Evolutionary conservation across 805 yeast species (phyloP).

Genomic region (Ogataea trehalophila): DNA sequence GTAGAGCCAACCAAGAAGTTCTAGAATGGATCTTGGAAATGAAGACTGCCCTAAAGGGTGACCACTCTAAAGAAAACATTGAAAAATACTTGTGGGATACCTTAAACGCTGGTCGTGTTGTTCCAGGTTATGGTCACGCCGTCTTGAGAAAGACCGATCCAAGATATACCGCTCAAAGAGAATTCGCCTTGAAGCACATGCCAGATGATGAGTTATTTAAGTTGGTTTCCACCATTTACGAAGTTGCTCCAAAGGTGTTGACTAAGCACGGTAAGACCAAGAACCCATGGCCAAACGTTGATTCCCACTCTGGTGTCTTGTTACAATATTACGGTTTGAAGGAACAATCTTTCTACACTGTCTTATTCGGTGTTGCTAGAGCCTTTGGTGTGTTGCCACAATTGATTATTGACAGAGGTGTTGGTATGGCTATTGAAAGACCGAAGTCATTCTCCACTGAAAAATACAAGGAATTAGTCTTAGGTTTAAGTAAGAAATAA

Average conservation of each 20-base stretch:
- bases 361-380: conserved; percentile 80
- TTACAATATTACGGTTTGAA: conserved; percentile 82
- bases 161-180: conserved; percentile 81
- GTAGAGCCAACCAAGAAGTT: conserved; percentile 86
- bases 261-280: conserved; percentile 85
- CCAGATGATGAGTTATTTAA: conserved; percentile 77
- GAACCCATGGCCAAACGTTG: conserved; percentile 93
- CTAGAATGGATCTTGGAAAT: conserved; percentile 74
- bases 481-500: conserved; percentile 24
- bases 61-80: conserved; percentile 60
- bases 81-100: conserved; percentile 77
- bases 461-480: conserved; percentile 81
- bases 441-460: conserved; percentile 93
- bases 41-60: conserved; percentile 63
- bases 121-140: conserved; percentile 88
- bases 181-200: conserved; percentile 69
- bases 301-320: conserved; percentile 81
- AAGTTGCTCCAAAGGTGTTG: conserved; percentile 77
- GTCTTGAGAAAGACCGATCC: conserved; percentile 87
- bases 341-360: conserved; percentile 81
- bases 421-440: conserved; percentile 80
- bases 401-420: conserved; percentile 78
- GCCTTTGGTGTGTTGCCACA: conserved; percentile 85
- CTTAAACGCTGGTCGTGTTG: conserved; percentile 75
- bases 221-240: conserved; percentile 70